Evolutionary conservation across 352 stramenopile genomes (phyloP), one percentile per base, ranked within the genome.

Genomic region (Globisporangium spinosum): DNA sequence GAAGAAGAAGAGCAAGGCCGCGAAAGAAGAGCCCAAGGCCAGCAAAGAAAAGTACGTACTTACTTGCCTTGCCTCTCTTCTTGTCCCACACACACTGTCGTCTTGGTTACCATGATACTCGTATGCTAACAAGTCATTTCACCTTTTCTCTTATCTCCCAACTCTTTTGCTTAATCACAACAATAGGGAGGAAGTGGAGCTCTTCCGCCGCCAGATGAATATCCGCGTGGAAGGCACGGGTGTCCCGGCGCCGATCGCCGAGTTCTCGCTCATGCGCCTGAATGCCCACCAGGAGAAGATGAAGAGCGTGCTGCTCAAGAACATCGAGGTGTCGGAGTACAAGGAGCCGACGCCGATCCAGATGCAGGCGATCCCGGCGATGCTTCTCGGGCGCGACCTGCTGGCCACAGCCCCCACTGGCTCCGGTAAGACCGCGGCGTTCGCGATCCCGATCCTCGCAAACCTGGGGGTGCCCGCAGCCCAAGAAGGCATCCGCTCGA

Each of bases 341-440:
- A 98, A 98, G 72, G 97, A 99, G 72, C 98, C 98, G 2, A 99
- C 97, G 53, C 84, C 98, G 3, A 98, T 99, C 71, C 98, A 99
- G 78, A 99, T 99, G 98, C 94, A 98, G 75, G 85, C 93, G 22
- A 97, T 98, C 58, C 95, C 96, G 38, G 87, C 86, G 47, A 69
- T 98, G 62, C 68, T 98, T 9, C 77, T 85, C 15, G 79, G 85
- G 49, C 87, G 93, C 58, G 98, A 99, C 77, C 80, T 99, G 53
- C 85, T 99, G 29, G 97, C 89, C 7, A 97, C 91, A 27, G 97
- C 98, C 10, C 97, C 98, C 8, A 99, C 98, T 27, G 97, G 97
- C 40, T 98, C 89, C 1, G 97, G 98, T 71, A 99, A 99, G 75
- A 99, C 97, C 17, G 98, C 97, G 61, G 96, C 96, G 8, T 99